Evolutionary conservation across 2,329 filamentous ascomycete genomes (phyloP).

Genomic region (Sarocladiaceae sp.): DNA sequence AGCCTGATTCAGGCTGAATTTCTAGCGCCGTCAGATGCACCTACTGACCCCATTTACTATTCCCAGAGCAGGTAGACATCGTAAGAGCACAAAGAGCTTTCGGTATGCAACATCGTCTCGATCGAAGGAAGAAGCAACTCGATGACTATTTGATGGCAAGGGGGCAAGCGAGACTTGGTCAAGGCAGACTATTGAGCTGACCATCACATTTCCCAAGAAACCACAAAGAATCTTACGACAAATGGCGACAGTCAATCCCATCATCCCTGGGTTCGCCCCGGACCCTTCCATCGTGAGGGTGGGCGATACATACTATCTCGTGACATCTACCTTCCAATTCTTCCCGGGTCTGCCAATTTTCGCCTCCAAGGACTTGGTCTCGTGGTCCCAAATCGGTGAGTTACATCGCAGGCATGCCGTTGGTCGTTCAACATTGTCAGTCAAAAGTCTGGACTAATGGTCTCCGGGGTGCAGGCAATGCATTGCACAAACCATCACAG

Average conservation of each 20-base stretch:
- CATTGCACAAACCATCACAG: neutral
- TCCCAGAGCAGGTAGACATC: neutral
- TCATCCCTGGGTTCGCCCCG: constrained; percentile 25
- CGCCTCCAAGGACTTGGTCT: constrained; percentile 26
- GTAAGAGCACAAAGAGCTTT: neutral
- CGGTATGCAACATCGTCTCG: neutral
- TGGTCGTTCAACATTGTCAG: no score
- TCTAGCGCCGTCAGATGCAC: neutral
- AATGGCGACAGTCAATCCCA: constrained; percentile 17
- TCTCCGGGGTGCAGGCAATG: neutral
- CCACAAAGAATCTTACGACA: neutral
- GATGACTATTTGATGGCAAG: neutral
- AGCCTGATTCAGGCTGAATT: neutral
- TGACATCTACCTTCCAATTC: constrained; percentile 56
- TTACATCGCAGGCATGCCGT: neutral
- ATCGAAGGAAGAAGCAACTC: neutral
- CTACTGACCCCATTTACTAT: neutral
- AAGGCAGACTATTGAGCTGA: neutral
- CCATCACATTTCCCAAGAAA: neutral
- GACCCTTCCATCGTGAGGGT: constrained; percentile 24
- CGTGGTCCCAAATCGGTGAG: constrained; percentile 17
- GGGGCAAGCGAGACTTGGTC: neutral
- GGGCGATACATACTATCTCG: constrained; percentile 26
- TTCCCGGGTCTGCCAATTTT: constrained; percentile 47
- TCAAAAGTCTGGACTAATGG: neutral